Conservation (phyloP, 2,329 filamentous ascomycete species). For the Mycosphaerella sp. region DNA sequence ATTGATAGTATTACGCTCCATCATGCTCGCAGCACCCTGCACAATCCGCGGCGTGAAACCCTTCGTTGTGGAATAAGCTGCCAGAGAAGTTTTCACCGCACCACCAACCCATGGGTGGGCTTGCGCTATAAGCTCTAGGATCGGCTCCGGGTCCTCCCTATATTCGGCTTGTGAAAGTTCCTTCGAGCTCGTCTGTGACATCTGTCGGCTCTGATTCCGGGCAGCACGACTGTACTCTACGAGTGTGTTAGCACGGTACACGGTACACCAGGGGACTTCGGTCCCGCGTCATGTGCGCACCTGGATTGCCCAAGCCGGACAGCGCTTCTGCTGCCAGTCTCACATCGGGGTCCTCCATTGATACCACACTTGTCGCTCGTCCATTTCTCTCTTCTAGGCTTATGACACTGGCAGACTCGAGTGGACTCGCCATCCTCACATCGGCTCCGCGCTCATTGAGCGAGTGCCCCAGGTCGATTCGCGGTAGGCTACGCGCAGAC, state of each 20-base stretch:
- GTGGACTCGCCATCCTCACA: slow-evolving; percentile 38
- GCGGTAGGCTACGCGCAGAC: slow-evolving; percentile 29
- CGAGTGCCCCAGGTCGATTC: slow-evolving; percentile 35
- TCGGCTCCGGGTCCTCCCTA: slow-evolving; percentile 60
- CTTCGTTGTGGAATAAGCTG: slow-evolving; percentile 80
- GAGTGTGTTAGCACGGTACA: slow-evolving; percentile 1
- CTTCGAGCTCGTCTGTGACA: slow-evolving; percentile 22
- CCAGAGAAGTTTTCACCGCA: slow-evolving; percentile 68
- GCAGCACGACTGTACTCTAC: slow-evolving; percentile 41
- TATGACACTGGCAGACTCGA: slow-evolving; percentile 40
- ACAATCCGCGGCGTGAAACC: slow-evolving; percentile 83
- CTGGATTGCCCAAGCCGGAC: slow-evolving; percentile 45
- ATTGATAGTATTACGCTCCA: slow-evolving; percentile 82
- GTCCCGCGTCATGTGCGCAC: slow-evolving; percentile 29
- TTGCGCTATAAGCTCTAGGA: slow-evolving; percentile 79
- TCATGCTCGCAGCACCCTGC: slow-evolving; percentile 80
- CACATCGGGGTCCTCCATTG: slow-evolving; percentile 45
- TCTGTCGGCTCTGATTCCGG: slow-evolving; percentile 26
- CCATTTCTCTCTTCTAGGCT: slow-evolving; percentile 35
- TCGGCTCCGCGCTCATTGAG: slow-evolving; percentile 29
- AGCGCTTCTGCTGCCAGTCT: slow-evolving; percentile 46
- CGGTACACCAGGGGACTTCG: slow-evolving; percentile 1
- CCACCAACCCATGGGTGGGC: slow-evolving; percentile 80
- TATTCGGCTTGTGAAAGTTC: slow-evolving; percentile 4
- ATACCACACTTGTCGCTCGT: slow-evolving; percentile 40